Base-by-base conservation (phyloP, 2,329 filamentous ascomycete species). In the Beauveria sp. region DNA sequence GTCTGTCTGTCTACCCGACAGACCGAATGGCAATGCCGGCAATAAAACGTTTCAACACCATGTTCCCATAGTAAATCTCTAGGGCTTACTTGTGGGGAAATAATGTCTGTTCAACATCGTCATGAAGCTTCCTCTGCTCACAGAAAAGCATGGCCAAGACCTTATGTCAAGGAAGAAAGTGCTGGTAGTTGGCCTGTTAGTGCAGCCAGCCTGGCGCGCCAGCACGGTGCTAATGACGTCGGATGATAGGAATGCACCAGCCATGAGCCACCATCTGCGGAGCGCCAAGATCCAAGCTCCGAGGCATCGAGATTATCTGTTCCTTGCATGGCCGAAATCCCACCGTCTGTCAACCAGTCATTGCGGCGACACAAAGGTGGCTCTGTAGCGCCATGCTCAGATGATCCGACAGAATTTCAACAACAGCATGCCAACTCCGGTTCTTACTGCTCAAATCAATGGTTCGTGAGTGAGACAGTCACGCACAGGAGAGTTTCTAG, bases 131-230 rank as follows among this genome's bases (percentile, higher is more conserved):
- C n/a, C 28, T 12, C 24, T 22, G 6, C n/a, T 24, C 43, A 49
- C 7, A 48, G 20, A 57, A 38, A 38, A 4, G 14, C 3, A 9
- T 9, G 16, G 53, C 53, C 12, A 34, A 48, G 42, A 48, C 42
- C n/a, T 12, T 12, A 1, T 12, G 16, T 16, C 5, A 48, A n/a
- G 6, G 14, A 38, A 48, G 28, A 38, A 24, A 8, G 12, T 10
- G n/a, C 43, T 4, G 16, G 56, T 43, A 50, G 26, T 50, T 58
- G 56, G 31, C 12, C 46, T 59, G 43, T 71, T 90, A 46, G 57
- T 46, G 48, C 40, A 20, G 38, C 34, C 18, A 50, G 38, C 45
- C 26, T 51, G 46, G 20, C 34, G 20, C 34, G 22, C 45, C 45
- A 12, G 46, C 22, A 34, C 9, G 18, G 48, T 26, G 38, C 57